Evolutionary conservation across 2,329 filamentous ascomycete genomes (phyloP), one percentile per base, ranked within the genome.

Genomic region (Pseudocercospora fijiensis): DNA sequence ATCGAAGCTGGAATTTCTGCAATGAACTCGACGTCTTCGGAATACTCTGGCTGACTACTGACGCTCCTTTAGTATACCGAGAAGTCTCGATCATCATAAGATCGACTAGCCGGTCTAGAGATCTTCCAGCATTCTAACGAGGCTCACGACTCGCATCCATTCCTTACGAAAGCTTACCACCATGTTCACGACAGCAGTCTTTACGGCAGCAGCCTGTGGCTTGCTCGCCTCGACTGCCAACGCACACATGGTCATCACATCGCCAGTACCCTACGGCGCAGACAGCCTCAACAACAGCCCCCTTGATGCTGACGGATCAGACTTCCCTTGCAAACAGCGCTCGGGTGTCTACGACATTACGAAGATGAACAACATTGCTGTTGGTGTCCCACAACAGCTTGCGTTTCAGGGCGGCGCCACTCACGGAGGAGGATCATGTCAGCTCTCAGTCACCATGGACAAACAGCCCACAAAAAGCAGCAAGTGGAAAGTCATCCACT

Each of bases 381-480:
- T 90, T 13, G 91, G 91, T 11, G 84, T 85, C 1, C 72, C 77
- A 0, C 84, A 89, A 68, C 76, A 79, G 0, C 82, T 97, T 1
- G 76, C 80, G 0, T 92, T 97, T 77, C 79, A 76, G 0, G 95
- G 94, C 3, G 82, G 82, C 41, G 92, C 93, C 1, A 85, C 88
- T 0, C 95, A 99, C 71, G 92, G 91, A 10, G 95, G 95, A 56
- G 95, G 95, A 0, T 94, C 91, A 0, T 98, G 94, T 78, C 94
- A 98, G 74, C 76, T 98, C 45, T 89, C 89, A 9, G 81, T 98
- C 71, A 92, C 92, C 0, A 90, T 88, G 7, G 93, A 96, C 73
- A 80, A 85, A 43, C 76, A 84, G n/a, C 92, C 93, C 0, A 89
- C 84, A 45, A 85, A 84, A 66, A 74, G 83, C 67, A 90, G 88